These are phyloP conservation scores for Chaetomium fimeti DNA, from an alignment of 495 filamentous ascomycete species.

Conservation along the genomic window DNA sequence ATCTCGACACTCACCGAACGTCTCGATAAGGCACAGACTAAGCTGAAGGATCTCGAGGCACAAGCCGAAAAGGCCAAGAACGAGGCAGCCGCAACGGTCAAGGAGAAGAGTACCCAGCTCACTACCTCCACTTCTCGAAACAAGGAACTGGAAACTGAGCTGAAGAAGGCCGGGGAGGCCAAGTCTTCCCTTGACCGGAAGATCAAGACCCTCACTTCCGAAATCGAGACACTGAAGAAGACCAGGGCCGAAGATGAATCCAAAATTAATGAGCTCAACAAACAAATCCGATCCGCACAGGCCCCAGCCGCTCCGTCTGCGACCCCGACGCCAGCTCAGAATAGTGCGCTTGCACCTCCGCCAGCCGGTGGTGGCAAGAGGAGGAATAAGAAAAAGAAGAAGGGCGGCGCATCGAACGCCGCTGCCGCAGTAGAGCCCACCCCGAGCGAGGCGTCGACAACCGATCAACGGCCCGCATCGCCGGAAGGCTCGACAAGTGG, in stretches of 20 bases:
- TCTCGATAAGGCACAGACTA: conserved; percentile 49
- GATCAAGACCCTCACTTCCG: conserved; percentile 34
- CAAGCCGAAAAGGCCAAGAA: conserved; percentile 43
- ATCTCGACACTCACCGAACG: conserved; percentile 50
- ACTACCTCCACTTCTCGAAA: conserved; percentile 32
- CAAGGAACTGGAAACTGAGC: conserved; percentile 41
- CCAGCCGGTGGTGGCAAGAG: conserved; percentile 56
- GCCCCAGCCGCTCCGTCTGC: conserved; percentile 21
- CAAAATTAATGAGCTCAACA: conserved; percentile 37
- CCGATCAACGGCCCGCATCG: conserved; percentile 31
- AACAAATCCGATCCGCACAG: conserved; percentile 36
- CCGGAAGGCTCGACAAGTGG: conserved; percentile 30
- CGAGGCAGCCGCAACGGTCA: conserved; percentile 38
- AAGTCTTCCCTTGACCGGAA: conserved; percentile 37
- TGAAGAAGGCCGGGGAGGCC: conserved; percentile 32
- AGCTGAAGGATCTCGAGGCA: conserved; percentile 55
- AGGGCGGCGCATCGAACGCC: conserved; percentile 52
- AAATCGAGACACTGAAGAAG: conserved; percentile 41
- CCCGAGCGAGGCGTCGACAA: conserved; percentile 29
- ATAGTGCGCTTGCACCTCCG: conserved; percentile 21
- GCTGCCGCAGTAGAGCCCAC: conserved; percentile 24
- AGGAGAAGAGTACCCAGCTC: conserved; percentile 38
- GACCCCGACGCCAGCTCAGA: conserved; percentile 21
- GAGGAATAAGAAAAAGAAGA: conserved; percentile 92
- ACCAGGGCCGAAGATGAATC: conserved; percentile 36